Evolutionary conservation across 129 eudicot species (phyloP).

Genomic region (Ambrosia trifida): DNA sequence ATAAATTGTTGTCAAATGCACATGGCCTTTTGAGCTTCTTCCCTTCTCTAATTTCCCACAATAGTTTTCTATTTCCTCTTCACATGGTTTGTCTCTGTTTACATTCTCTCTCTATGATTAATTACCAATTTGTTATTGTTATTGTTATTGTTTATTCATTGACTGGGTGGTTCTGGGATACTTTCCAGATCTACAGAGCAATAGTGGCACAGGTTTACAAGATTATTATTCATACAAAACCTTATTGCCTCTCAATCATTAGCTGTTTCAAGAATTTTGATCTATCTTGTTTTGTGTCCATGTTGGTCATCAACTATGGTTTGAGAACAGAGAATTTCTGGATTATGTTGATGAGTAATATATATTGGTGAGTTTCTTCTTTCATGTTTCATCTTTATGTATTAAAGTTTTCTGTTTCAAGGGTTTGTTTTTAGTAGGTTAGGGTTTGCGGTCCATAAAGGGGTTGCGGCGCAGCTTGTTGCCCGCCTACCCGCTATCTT

Average conservation of each 20-base stretch:
- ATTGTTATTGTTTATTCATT: slow-evolving; percentile 39
- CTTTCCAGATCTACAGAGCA: slow-evolving; percentile 76
- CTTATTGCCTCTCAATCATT: slow-evolving; percentile 7
- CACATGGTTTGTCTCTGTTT: slow-evolving; percentile 60
- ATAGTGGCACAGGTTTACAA: slow-evolving; percentile 23
- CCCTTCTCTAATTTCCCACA: slow-evolving; percentile 16
- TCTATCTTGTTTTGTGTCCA: slow-evolving; percentile 15
- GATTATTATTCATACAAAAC: neutral
- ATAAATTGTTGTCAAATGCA: slow-evolving; percentile 51
- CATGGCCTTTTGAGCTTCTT: slow-evolving; percentile 67
- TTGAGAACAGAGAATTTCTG: slow-evolving; percentile 16
- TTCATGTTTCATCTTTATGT: slow-evolving; percentile 6
- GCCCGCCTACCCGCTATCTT: too few relatives aligned
- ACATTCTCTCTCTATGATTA: slow-evolving; percentile 40
- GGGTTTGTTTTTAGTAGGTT: slow-evolving; percentile 1
- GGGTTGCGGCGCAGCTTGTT: too few relatives aligned
- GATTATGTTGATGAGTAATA: slow-evolving; percentile 24
- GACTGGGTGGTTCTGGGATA: slow-evolving; percentile 46
- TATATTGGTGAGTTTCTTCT: slow-evolving; percentile 30
- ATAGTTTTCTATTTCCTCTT: slow-evolving; percentile 33
- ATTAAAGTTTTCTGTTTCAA: slow-evolving; percentile 3
- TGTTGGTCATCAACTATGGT: slow-evolving; percentile 20
- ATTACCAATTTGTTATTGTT: slow-evolving; percentile 18
- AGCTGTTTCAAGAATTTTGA: slow-evolving; percentile 24
- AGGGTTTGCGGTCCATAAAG: too few relatives aligned